phyloP scores from a whole-genome alignment of 2,329 filamentous ascomycete species.

The Pseudocercospora musae region DNA sequence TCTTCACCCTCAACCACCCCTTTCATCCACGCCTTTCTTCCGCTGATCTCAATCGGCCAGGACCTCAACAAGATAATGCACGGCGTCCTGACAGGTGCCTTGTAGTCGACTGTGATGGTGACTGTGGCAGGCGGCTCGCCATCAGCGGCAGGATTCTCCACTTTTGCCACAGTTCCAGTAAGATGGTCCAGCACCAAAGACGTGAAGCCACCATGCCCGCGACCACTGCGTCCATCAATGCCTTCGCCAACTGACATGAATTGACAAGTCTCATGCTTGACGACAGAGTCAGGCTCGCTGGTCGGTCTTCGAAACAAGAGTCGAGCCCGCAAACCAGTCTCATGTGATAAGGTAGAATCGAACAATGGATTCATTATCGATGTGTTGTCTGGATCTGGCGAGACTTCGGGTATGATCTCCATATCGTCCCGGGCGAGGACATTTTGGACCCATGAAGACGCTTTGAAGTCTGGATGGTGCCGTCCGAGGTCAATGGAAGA shows the following conservation, averaged over 20 bases:
- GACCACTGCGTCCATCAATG: conserved; percentile 24
- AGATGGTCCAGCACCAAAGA: conserved; percentile 24
- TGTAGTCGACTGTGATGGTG: conserved; percentile 25
- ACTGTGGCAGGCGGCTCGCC: conserved; percentile 23
- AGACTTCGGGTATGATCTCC: background rate
- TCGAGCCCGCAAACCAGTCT: conserved; percentile 18
- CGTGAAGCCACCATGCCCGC: conserved; percentile 26
- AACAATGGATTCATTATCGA: conserved; percentile 20
- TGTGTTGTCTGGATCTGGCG: background rate
- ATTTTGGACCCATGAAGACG: conserved; percentile 13
- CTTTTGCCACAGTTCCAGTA: conserved; percentile 10
- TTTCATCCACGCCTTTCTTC: conserved; percentile 24
- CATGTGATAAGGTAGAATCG: conserved; percentile 12
- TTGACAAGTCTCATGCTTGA: conserved; percentile 19
- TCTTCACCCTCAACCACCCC: conserved; percentile 21
- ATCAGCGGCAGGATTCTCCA: background rate
- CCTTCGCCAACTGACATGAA: conserved; percentile 23
- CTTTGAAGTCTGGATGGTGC: conserved; percentile 16
- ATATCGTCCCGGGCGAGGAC: conserved; percentile 4
- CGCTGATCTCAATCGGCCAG: conserved; percentile 19
- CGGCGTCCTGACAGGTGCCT: conserved; percentile 22
- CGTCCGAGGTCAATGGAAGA: background rate
- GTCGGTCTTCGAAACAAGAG: conserved; percentile 18
- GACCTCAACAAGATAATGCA: conserved; percentile 20
- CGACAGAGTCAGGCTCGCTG: conserved; percentile 17